A percentile compares a stretch with the other conserved stretches of the same genome.
Conservation (phyloP, 352 stramenopile genomes). For the Phytophthora hibernalis region DNA sequence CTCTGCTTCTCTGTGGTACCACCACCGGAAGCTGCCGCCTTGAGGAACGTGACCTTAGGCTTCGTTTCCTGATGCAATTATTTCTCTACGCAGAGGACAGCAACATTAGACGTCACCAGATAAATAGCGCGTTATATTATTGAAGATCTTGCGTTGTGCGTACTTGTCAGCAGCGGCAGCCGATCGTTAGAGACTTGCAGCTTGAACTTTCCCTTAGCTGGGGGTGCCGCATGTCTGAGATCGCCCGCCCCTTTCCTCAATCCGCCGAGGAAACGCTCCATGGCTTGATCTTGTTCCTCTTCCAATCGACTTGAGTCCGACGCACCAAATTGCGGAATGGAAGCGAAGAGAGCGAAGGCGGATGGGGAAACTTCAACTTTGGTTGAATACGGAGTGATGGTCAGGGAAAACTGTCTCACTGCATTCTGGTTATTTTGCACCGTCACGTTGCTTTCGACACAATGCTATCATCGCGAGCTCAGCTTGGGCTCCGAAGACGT, state of each 20-base stretch:
- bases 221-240: neutral
- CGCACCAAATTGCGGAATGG: slow-evolving; percentile 37
- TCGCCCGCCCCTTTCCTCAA: slow-evolving; percentile 7
- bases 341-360: neutral
- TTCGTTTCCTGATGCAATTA: slow-evolving; percentile 26
- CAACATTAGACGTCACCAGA: neutral
- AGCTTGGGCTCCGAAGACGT: slow-evolving; percentile 39
- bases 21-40: neutral
- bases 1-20: slow-evolving; percentile 22
- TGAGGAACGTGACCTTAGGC: slow-evolving; percentile 28
- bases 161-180: slow-evolving; percentile 30
- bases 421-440: neutral
- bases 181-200: slow-evolving; percentile 24
- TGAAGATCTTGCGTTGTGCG: slow-evolving; percentile 3
- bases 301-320: slow-evolving; percentile 4
- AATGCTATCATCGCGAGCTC: slow-evolving; percentile 54
- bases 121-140: neutral
- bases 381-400: slow-evolving; percentile 41
- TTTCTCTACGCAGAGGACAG: slow-evolving; percentile 19
- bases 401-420: slow-evolving; percentile 39
- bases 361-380: slow-evolving; percentile 42
- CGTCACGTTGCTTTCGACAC: slow-evolving; percentile 53
- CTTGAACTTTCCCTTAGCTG: slow-evolving; percentile 38
- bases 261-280: slow-evolving; percentile 23
- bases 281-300: neutral